Evolutionary conservation across 805 yeast genomes (phyloP).

Genomic region (Saccharomycopsis lassenensis): DNA sequence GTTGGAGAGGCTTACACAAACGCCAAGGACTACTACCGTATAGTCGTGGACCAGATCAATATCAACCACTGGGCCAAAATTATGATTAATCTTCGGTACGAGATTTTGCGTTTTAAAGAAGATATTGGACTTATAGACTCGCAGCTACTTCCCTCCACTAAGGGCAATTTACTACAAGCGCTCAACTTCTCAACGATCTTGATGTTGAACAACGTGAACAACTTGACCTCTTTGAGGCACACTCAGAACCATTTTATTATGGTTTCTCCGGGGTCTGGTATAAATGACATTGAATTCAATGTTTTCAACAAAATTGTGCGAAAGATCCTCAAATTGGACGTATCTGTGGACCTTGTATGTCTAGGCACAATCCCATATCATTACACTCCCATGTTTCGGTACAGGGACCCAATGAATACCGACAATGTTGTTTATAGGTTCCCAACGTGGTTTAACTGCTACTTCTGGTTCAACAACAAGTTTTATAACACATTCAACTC

Average conservation of each 20-base stretch:
- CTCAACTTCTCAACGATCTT: constrained; percentile 73
- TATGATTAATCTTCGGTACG: constrained; percentile 76
- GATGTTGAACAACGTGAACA: constrained; percentile 14
- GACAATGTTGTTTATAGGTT: constrained; percentile 67
- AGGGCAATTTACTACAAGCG: constrained; percentile 83
- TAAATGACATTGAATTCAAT: constrained; percentile 83
- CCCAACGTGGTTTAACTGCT: constrained; percentile 93
- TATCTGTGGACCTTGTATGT: constrained; percentile 82
- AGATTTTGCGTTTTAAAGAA: constrained; percentile 70
- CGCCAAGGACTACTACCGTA: constrained; percentile 73
- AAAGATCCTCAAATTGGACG: constrained; percentile 65
- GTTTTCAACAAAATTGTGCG: constrained; percentile 64
- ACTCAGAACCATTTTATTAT: constrained; percentile 85
- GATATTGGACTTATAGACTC: constrained; percentile 46
- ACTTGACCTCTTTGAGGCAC: constrained; percentile 67
- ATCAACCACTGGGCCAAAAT: constrained; percentile 84
- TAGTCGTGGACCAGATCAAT: constrained; percentile 90
- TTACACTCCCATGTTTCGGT: constrained; percentile 80
- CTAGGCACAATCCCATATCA: constrained; percentile 87
- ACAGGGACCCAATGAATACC: constrained; percentile 38
- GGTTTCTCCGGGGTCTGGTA: constrained; percentile 86
- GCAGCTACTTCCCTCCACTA: constrained; percentile 70
- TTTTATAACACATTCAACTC: constrained; percentile 19
- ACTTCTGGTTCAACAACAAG: constrained; percentile 56
- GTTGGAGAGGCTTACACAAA: constrained; percentile 59